phyloP scores from a whole-genome alignment of 108 stramenopile genomes.

The Cyclostephanos tholiformis region DNA sequence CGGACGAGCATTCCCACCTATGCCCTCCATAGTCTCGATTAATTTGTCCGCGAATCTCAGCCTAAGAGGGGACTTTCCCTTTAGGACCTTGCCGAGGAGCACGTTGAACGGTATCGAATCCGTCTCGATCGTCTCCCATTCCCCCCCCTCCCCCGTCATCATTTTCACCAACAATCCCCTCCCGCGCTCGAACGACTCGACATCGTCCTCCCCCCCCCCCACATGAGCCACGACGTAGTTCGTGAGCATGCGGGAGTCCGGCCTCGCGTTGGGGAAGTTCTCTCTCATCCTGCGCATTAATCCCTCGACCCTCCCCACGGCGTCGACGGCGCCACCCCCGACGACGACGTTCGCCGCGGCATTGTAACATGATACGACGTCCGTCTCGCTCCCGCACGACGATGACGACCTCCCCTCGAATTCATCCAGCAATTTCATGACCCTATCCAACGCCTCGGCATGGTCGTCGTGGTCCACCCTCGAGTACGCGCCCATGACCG shows the following conservation, averaged over 20 bases:
- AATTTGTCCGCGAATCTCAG: slow-evolving; percentile 38
- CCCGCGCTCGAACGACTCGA: slow-evolving; percentile 16
- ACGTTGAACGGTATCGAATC: slow-evolving; percentile 36
- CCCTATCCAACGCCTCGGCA: too few species aligned
- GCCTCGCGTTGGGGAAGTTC: slow-evolving; percentile 29
- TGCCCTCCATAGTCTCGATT: slow-evolving; percentile 24
- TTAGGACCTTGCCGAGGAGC: slow-evolving; percentile 27
- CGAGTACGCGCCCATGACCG: too few species aligned
- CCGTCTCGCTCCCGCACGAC: too few species aligned
- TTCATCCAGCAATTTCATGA: too few species aligned
- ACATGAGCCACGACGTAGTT: slow-evolving; percentile 25
- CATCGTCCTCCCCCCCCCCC: not conserved
- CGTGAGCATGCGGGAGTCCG: slow-evolving; percentile 28
- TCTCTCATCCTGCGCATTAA: slow-evolving; percentile 46
- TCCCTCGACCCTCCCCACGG: slow-evolving; percentile 15
- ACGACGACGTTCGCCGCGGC: too few species aligned
- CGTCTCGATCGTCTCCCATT: slow-evolving; percentile 12
- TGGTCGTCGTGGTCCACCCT: too few species aligned
- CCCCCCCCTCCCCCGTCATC: slow-evolving; percentile 11
- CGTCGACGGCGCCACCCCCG: slow-evolving; percentile 20
- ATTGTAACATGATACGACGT: too few species aligned
- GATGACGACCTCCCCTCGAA: too few species aligned
- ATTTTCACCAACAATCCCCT: slow-evolving; percentile 23
- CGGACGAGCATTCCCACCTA: slow-evolving; percentile 45
- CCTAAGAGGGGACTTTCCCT: slow-evolving; percentile 5